Evolutionary conservation across 805 yeast genomes (phyloP), one percentile per base, ranked within the genome.

Genomic region (Metschnikowia kofuensis): DNA sequence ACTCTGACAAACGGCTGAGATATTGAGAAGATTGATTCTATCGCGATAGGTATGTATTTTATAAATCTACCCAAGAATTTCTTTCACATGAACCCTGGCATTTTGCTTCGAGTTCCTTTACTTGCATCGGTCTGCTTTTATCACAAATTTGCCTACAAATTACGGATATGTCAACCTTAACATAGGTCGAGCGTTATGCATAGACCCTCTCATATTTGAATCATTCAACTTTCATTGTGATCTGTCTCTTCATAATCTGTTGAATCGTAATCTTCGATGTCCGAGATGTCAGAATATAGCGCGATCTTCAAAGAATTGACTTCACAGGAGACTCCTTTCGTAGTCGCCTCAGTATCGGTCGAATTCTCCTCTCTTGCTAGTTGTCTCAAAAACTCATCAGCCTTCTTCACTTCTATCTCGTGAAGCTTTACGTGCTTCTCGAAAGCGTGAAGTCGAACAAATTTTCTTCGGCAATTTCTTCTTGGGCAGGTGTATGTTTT

Each of bases 1-100:
- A 57, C 6, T 60, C 63, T 45, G 70, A 67, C 38, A 70, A 70
- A 48, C 66, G 62, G 49, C 60, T 56, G 44, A 67, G 64, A 47
- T 61, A 65, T 50, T 66, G 49, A 46, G 15, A 21, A 21, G 21
- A 21, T 21, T 4, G 21, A 21, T 4, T 21, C 21, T 21, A 21
- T 21, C 21, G 21, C 2, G 21, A 21, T 21, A 21, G 21, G 21
- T 21, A 4, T 4, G 21, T 21, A 4, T 21, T 21, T 21, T 4
- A 3, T 4, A 21, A 21, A 21, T 21, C 21, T 21, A 21, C 21
- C 4, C 4, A 21, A 21, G 4, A 21, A 21, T 21, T 4, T 21
- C 21, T 21, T 21, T 21, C 21, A 21, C 21, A 21, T 21, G 21
- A 21, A 2, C 21, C 21, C 21, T 21, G 2, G 21, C 21, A 21